These are phyloP conservation scores for Casuarina equisetifolia DNA, from an alignment of 306 rosid species.

Conservation along the genomic window DNA sequence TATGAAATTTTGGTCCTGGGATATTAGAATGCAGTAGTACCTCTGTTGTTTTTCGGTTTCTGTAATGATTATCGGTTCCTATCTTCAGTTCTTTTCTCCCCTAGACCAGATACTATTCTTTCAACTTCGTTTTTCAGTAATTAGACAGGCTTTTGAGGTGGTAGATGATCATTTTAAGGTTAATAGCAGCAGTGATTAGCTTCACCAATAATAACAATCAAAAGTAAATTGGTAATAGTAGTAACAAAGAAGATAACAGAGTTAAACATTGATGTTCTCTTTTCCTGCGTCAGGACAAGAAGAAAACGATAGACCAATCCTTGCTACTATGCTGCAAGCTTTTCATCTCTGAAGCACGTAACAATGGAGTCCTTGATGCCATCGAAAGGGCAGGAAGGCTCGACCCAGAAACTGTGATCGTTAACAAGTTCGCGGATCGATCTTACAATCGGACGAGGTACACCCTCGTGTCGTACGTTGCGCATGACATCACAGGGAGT, in stretches of 20 bases:
- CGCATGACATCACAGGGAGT: constrained; percentile 58
- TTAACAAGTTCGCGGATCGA: constrained; percentile 57
- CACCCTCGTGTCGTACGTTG: constrained; percentile 66
- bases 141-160: not conserved
- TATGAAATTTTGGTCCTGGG: not conserved
- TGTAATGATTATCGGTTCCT: not conserved
- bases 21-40: not conserved
- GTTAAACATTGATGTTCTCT: not conserved
- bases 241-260: no score
- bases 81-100: not conserved
- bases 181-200: no score
- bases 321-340: constrained; percentile 70
- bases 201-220: no score
- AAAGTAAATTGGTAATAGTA: no score
- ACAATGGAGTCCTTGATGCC: constrained; percentile 51
- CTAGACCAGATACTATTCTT: not conserved
- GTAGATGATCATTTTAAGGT: not conserved
- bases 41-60: not conserved
- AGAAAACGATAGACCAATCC: constrained; percentile 50
- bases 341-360: constrained; percentile 68
- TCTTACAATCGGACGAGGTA: constrained; percentile 69
- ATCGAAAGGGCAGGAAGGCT: constrained; percentile 61
- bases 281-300: constrained; percentile 44
- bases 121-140: not conserved
- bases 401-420: constrained; percentile 56